Evolutionary conservation across 257 asterid genomes (phyloP).

Genomic region (Solanum chiquidenum): DNA sequence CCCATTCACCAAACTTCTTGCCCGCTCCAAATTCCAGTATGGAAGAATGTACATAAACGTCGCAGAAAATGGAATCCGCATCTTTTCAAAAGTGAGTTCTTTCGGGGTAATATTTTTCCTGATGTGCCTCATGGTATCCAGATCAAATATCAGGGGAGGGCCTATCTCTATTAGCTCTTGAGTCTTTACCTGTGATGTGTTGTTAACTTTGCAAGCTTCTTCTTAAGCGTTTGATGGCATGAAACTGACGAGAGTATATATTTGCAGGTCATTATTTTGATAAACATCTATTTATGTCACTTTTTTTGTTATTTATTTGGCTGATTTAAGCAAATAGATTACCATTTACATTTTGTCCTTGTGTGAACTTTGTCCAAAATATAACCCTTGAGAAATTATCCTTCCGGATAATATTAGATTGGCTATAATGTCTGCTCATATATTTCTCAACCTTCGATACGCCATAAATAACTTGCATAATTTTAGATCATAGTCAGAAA

Average conservation of each 20-base stretch:
- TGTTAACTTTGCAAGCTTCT: not conserved
- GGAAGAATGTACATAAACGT: not conserved
- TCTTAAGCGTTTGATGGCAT: not conserved
- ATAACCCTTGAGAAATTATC: not conserved
- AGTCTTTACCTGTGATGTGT: not conserved
- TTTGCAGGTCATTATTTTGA: not conserved
- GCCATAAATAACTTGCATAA: not conserved
- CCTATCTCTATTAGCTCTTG: not conserved
- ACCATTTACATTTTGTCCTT: not conserved
- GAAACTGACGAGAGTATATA: not conserved
- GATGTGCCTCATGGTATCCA: fast-evolving
- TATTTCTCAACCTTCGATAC: not conserved
- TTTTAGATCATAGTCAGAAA: no score
- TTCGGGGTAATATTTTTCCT: not conserved
- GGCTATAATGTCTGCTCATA: no score
- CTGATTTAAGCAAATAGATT: not conserved
- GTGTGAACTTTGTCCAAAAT: not conserved
- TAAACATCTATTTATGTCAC: not conserved
- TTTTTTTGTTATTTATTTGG: not conserved
- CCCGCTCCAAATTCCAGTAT: slow-evolving; percentile 30
- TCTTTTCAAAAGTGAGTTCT: not conserved
- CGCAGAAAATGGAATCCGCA: not conserved
- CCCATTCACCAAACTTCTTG: slow-evolving; percentile 19
- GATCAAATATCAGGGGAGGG: not conserved
- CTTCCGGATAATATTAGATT: not conserved